Conservation (phyloP, 371 early-diverging fungal genomes). For the Mucor circinelloides region DNA sequence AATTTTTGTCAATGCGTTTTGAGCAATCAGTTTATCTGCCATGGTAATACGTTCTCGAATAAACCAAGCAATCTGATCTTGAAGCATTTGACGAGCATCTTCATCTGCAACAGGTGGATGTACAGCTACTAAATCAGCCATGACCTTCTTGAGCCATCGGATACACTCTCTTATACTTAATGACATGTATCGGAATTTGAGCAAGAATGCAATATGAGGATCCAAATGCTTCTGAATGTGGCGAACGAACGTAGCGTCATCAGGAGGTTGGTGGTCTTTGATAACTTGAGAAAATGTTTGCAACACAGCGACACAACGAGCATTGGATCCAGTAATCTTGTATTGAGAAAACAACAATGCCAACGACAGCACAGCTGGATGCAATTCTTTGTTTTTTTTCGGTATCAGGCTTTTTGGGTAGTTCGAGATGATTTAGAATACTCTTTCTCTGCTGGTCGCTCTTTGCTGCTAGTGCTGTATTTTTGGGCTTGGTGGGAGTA, state of each 20-base stretch:
- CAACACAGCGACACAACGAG: slow-evolving; percentile 80
- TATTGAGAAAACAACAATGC: slow-evolving; percentile 83
- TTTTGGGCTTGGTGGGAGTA: slow-evolving; percentile 8
- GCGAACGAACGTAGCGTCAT: slow-evolving; percentile 74
- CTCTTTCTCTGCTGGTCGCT: slow-evolving; percentile 38
- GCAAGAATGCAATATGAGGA: slow-evolving; percentile 86
- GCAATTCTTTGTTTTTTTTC: slow-evolving; percentile 63
- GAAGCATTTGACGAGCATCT: slow-evolving; percentile 52
- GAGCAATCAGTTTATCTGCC: slow-evolving; percentile 77
- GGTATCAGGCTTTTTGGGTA: slow-evolving; percentile 52
- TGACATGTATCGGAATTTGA: slow-evolving; percentile 74
- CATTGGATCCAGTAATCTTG: slow-evolving; percentile 87
- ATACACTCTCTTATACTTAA: slow-evolving; percentile 91
- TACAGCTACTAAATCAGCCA: slow-evolving; percentile 49
- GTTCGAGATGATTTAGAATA: slow-evolving; percentile 61
- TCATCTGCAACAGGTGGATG: slow-evolving; percentile 69
- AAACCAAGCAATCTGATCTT: slow-evolving; percentile 77
- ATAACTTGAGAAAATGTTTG: slow-evolving; percentile 83
- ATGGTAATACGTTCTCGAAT: slow-evolving; percentile 83
- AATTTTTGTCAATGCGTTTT: slow-evolving; percentile 80
- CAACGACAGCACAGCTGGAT: slow-evolving; percentile 80
- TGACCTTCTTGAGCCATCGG: slow-evolving; percentile 83
- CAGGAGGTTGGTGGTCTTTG: slow-evolving; percentile 84
- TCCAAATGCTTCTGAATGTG: slow-evolving; percentile 79
- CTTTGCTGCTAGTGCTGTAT: slow-evolving; percentile 19